phyloP scores from a whole-genome alignment of 805 yeast species.

The Lachancea nothofagi region DNA sequence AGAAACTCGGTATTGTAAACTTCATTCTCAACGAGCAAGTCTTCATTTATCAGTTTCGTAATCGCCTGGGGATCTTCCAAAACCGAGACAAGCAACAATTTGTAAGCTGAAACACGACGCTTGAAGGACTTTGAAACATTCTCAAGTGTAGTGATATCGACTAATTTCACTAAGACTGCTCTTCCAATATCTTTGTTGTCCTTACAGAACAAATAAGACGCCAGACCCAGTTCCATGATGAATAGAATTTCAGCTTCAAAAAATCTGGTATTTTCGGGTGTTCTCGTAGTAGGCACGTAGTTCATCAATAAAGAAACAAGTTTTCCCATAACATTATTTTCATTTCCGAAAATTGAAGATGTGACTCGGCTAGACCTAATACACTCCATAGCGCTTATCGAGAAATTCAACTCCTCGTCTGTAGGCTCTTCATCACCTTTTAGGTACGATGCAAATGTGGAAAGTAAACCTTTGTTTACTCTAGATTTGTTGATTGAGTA shows the following conservation, averaged over 20 bases:
- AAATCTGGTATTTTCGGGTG: constrained; percentile 32
- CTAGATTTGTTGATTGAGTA: constrained; percentile 57
- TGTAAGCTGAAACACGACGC: constrained; percentile 38
- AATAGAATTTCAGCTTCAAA: constrained; percentile 46
- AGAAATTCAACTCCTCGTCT: constrained; percentile 84
- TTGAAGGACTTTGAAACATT: constrained; percentile 25
- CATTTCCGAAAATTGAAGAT: constrained; percentile 48
- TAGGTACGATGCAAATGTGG: constrained; percentile 86
- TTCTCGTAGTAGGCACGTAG: constrained; percentile 33
- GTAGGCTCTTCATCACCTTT: constrained; percentile 96
- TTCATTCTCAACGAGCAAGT: constrained; percentile 30
- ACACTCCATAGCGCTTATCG: constrained; percentile 79
- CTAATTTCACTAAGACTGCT: constrained; percentile 19
- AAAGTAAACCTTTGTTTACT: constrained; percentile 73
- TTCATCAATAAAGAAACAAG: constrained; percentile 34
- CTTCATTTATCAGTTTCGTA: constrained; percentile 24
- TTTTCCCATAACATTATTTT: constrained; percentile 27
- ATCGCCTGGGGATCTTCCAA: constrained; percentile 23
- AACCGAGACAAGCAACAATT: constrained; percentile 25
- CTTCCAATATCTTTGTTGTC: constrained; percentile 31
- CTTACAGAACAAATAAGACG: constrained; percentile 26
- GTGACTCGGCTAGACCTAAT: constrained; percentile 62
- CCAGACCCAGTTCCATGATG: constrained; percentile 39
- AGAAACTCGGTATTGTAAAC: constrained; percentile 30
- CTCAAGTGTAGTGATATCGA: constrained; percentile 14